Percentiles rank a stretch among this genome's conserved stretches.
Evolutionary conservation across 78 protist species (phyloP).

Genomic region (Mantamonas sphyraenae): DNA sequence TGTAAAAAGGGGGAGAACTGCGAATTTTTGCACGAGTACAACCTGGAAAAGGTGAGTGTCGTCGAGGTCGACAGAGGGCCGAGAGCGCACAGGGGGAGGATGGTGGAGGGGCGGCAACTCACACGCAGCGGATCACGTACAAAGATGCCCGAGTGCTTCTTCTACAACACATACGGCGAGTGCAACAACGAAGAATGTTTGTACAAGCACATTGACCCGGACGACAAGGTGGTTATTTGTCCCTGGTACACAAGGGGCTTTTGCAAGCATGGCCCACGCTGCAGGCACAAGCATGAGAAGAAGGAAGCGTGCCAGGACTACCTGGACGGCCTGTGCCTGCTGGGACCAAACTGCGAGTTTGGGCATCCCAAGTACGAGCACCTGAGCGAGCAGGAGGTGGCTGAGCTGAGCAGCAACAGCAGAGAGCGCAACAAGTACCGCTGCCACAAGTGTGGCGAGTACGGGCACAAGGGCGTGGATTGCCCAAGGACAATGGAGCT

Average conservation of each 20-base stretch:
- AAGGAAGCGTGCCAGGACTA: constrained; percentile 30
- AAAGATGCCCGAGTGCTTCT: constrained; percentile 45
- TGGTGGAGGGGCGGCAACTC: no score
- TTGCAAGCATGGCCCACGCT: constrained; percentile 39
- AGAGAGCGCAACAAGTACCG: no score
- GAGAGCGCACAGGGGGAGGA: no score
- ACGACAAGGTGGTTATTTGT: constrained; percentile 25
- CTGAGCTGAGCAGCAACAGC: no score
- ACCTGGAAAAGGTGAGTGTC: no score
- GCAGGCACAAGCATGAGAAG: constrained; percentile 22
- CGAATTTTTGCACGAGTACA: constrained; percentile 38
- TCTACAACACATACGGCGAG: constrained; percentile 20
- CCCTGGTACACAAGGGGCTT: constrained; percentile 39
- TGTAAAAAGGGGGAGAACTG: constrained; percentile 40
- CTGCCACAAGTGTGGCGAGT: no score
- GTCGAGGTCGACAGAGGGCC: no score
- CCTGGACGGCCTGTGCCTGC: constrained; percentile 49
- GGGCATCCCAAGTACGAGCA: constrained; percentile 43
- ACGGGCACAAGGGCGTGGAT: no score
- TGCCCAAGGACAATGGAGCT: no score
- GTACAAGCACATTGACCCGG: constrained; percentile 25
- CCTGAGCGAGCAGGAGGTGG: no score
- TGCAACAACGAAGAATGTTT: constrained; percentile 42
- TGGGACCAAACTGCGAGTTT: constrained; percentile 23
- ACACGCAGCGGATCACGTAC: no score